Evolutionary conservation across 805 yeast species (phyloP).

Genomic region (Zygotorulaspora danielsina): DNA sequence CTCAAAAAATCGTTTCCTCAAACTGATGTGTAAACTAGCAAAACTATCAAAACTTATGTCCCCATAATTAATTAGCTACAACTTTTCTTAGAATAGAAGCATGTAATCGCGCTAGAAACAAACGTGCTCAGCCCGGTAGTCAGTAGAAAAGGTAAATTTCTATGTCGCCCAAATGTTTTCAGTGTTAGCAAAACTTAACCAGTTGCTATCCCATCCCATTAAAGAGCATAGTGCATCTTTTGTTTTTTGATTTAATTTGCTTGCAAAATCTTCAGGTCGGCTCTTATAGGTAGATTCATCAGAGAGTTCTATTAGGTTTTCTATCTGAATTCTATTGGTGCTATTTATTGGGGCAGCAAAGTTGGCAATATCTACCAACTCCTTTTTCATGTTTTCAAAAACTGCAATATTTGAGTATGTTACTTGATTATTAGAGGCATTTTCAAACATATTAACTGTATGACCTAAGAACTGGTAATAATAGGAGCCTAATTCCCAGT

Average conservation of each 20-base stretch:
- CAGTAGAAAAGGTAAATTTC: no score
- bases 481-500: conserved; percentile 6
- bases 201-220: conserved; percentile 4
- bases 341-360: conserved; percentile 1
- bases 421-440: conserved; percentile 1
- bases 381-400: conserved; percentile 6
- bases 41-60: no score
- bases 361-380: conserved; percentile 4
- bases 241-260: conserved; percentile 1
- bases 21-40: no score
- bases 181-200: conserved; percentile 3
- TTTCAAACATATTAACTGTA: conserved; percentile 5
- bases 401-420: not conserved
- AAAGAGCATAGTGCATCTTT: conserved; percentile 1
- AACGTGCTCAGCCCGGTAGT: no score
- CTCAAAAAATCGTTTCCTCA: no score
- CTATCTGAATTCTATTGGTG: conserved; percentile 3
- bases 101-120: no score
- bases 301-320: conserved; percentile 1
- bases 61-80: no score
- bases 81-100: no score
- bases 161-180: not conserved
- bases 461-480: conserved; percentile 1
- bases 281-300: not conserved
- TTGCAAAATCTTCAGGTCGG: not conserved